Evolutionary conservation across 2,329 filamentous ascomycete species (phyloP).

Genomic region (Claviceps maximensis): DNA sequence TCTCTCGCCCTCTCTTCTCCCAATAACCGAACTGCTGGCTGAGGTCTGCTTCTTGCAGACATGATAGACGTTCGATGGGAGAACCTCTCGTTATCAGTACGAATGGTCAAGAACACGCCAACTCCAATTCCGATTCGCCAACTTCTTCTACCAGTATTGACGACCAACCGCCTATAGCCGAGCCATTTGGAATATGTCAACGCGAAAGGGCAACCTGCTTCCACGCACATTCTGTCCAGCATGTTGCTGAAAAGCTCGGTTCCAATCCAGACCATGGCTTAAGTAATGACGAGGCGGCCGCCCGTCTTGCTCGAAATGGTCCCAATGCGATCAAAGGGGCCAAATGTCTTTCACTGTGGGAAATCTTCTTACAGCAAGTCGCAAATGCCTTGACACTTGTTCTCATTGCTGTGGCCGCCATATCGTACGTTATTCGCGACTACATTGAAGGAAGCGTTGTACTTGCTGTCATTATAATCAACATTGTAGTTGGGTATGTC

Average conservation of each 20-base stretch:
- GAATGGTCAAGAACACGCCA: slow-evolving; percentile 29
- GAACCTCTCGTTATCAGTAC: slow-evolving; percentile 23
- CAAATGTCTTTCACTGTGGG: slow-evolving; percentile 59
- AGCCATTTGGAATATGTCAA: slow-evolving; percentile 19
- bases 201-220: slow-evolving; percentile 20
- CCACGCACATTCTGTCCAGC: slow-evolving; percentile 23
- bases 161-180: slow-evolving; percentile 27
- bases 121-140: slow-evolving; percentile 24
- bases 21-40: slow-evolving; percentile 3
- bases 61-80: slow-evolving; percentile 28
- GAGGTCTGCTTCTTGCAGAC: slow-evolving; percentile 5
- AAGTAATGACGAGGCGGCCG: slow-evolving; percentile 46
- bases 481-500: slow-evolving; percentile 48
- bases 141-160: slow-evolving; percentile 19
- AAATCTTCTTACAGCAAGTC: slow-evolving; percentile 64
- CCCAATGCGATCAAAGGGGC: slow-evolving; percentile 59
- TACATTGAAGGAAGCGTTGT: slow-evolving; percentile 52
- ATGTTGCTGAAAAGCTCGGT: slow-evolving; percentile 24
- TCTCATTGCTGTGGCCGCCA: slow-evolving; percentile 60
- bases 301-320: slow-evolving; percentile 52
- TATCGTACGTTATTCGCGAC: slow-evolving; percentile 52
- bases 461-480: slow-evolving; percentile 50
- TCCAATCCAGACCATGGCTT: slow-evolving; percentile 45
- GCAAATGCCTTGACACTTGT: slow-evolving; percentile 66
- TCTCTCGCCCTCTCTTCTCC: neutral